Base-by-base conservation (phyloP, 1,284 basidiomycete species). In the Pseudozyma thailandica region DNA sequence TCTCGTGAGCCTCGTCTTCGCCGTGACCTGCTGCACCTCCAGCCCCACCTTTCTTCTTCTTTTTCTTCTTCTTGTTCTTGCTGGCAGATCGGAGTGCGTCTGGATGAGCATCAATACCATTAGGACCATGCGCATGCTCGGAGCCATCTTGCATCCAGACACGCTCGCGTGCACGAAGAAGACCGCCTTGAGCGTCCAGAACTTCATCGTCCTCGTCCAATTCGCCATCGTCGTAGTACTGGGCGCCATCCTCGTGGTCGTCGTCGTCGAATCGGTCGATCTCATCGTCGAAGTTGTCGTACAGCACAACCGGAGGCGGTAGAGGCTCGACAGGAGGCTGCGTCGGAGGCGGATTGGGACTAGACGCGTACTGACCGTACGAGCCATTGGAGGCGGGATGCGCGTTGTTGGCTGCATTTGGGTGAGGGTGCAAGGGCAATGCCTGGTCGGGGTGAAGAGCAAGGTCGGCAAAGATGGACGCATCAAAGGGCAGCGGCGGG, bases 21-120 rank as follows among this genome's bases (percentile, higher is more conserved):
- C 77, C 43, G 73, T 73, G 42, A 65, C 85, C 77, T 85, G 84
- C 78, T 78, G 72, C 30, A 76, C 71, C 28, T 26, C 78, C 78
- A 12, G 69, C 60, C 38, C 47, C 53, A 15, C 74, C 72, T 35
- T 74, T 75, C 37, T 81, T 81, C 75, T 84, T 85, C 82, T 86
- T 86, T 84, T 86, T 87, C 81, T 87, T 87, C 81, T 87, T 87
- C 72, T 86, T 87, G 55, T 75, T 82, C 51, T 77, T 75, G 27
- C 59, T 64, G 26, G 62, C 54, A 9, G 60, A 52, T n/a, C 57
- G 62, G 43, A 50, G 18, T 23, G 44, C 58, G 20, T 72, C 69
- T 4, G 62, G 46, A 33, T 54, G 50, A 18, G 21, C 30, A 18
- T 7, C 28, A 5, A 59, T 28, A 18, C 68, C 61, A 18, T 71